phyloP scores from a whole-genome alignment of 495 filamentous ascomycete species.

The Pyronema domesticum region DNA sequence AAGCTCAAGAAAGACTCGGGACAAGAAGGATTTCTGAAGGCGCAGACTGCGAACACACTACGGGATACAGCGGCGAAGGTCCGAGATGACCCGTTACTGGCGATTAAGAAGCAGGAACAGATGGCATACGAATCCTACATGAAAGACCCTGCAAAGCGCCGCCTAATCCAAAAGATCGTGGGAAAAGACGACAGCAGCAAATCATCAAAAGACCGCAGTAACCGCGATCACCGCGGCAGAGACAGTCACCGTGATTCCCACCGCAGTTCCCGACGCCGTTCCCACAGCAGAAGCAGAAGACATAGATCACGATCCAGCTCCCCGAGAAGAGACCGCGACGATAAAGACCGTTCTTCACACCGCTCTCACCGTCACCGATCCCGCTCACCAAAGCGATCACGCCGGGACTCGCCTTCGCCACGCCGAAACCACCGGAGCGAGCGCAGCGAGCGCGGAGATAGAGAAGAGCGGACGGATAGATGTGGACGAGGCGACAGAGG shows the following conservation, averaged over 20 bases:
- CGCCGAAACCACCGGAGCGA: not conserved
- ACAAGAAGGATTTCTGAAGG: conserved; percentile 39
- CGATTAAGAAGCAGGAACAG: conserved; percentile 84
- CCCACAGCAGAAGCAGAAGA: not conserved
- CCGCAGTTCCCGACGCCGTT: not conserved
- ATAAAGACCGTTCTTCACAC: not conserved
- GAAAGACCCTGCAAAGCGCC: conserved; percentile 58
- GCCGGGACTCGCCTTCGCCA: not conserved
- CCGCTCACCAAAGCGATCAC: not conserved
- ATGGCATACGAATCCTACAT: conserved; percentile 76
- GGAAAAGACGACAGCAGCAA: conserved; percentile 12
- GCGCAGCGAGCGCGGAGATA: conserved; percentile 4
- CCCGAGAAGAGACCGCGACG: not conserved
- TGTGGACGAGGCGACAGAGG: conserved; percentile 31
- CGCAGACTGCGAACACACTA: conserved; percentile 42
- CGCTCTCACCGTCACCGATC: not conserved
- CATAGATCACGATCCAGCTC: not conserved
- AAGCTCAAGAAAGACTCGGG: conserved; percentile 67
- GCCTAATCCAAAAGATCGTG: conserved; percentile 47
- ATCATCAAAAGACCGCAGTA: conserved; percentile 1
- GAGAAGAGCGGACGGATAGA: conserved; percentile 29
- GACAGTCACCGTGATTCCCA: not conserved
- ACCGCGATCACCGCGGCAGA: not conserved
- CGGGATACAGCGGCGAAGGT: conserved; percentile 72
- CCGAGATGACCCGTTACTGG: conserved; percentile 70